These are phyloP conservation scores for Xylariaceae sp. DNA, from an alignment of 2,329 filamentous ascomycete species.

Conservation along the genomic window DNA sequence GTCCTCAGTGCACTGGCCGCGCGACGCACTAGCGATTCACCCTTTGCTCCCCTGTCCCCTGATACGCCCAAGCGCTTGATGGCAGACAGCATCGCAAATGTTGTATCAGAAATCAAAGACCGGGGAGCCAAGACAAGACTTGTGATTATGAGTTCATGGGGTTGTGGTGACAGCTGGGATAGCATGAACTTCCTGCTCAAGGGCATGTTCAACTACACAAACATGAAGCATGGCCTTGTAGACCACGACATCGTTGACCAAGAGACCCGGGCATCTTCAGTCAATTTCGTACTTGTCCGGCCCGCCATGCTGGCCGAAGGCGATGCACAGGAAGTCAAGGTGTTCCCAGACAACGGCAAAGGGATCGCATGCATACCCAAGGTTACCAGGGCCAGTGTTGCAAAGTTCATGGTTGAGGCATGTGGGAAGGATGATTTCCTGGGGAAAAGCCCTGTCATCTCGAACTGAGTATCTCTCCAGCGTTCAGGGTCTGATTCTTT, in stretches of 20 bases:
- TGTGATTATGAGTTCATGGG: slow-evolving; percentile 47
- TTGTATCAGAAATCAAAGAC: slow-evolving; percentile 33
- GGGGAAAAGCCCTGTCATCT: slow-evolving; percentile 40
- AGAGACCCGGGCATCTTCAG: slow-evolving; percentile 29
- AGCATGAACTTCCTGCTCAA: slow-evolving; percentile 38
- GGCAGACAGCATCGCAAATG: slow-evolving; percentile 35
- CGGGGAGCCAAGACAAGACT: slow-evolving; percentile 33
- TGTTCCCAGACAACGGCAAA: slow-evolving; percentile 38
- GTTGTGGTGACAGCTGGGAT: slow-evolving; percentile 40
- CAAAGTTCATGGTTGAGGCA: slow-evolving; percentile 40
- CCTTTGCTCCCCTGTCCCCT: slow-evolving; percentile 37
- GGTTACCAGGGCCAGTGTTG: slow-evolving; percentile 36
- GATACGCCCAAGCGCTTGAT: slow-evolving; percentile 42
- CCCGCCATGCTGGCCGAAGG: slow-evolving; percentile 39
- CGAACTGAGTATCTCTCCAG: slow-evolving; percentile 24
- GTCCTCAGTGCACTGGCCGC: slow-evolving; percentile 47
- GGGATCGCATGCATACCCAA: slow-evolving; percentile 35
- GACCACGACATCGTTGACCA: slow-evolving; percentile 45
- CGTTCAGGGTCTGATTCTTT: too few relatives aligned
- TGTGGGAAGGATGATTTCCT: slow-evolving; percentile 38
- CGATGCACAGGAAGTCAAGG: slow-evolving; percentile 30
- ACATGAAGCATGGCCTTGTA: slow-evolving; percentile 40
- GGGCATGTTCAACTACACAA: slow-evolving; percentile 39
- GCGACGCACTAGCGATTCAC: slow-evolving; percentile 39
- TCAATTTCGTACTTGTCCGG: slow-evolving; percentile 39